These are phyloP conservation scores for Lyophyllum atratum DNA, from an alignment of 768 basidiomycete genomes.

Conservation along the genomic window DNA sequence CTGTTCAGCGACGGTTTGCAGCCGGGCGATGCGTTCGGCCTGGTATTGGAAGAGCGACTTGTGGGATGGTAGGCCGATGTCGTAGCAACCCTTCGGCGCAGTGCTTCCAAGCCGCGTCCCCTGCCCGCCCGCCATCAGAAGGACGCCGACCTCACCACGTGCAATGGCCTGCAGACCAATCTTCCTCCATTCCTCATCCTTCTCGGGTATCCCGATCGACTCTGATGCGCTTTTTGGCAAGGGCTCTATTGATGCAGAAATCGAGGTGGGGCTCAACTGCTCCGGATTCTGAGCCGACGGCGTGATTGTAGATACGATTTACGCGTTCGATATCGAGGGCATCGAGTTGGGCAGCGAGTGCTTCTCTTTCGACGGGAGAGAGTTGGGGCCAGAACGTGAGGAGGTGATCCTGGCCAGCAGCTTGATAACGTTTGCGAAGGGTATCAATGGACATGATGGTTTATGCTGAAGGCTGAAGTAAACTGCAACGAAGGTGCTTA, in stretches of 20 bases:
- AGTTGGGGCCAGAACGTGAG: conserved; percentile 85
- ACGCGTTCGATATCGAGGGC: conserved; percentile 88
- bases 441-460: conserved; percentile 58
- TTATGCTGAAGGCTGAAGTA: not conserved
- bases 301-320: conserved; percentile 83
- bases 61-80: conserved; percentile 91
- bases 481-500: not conserved
- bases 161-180: conserved; percentile 82
- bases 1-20: conserved; percentile 76
- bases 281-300: conserved; percentile 65
- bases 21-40: conserved; percentile 89
- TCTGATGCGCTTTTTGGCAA: conserved; percentile 78
- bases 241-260: conserved; percentile 60
- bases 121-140: conserved; percentile 98
- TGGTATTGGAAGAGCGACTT: conserved; percentile 96
- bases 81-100: conserved; percentile 97
- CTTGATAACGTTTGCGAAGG: conserved; percentile 65
- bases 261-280: conserved; percentile 36
- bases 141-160: conserved; percentile 84
- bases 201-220: conserved; percentile 54
- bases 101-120: conserved; percentile 91
- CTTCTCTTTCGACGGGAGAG: conserved; percentile 57
- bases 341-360: conserved; percentile 72
- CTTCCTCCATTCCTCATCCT: conserved; percentile 72
- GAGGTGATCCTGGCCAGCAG: conserved; percentile 87